Percentiles rank a stretch among this genome's conserved stretches.
These are phyloP conservation scores for Sporothrix phasma DNA, from an alignment of 2,329 filamentous ascomycete genomes.

Conservation along the genomic window DNA sequence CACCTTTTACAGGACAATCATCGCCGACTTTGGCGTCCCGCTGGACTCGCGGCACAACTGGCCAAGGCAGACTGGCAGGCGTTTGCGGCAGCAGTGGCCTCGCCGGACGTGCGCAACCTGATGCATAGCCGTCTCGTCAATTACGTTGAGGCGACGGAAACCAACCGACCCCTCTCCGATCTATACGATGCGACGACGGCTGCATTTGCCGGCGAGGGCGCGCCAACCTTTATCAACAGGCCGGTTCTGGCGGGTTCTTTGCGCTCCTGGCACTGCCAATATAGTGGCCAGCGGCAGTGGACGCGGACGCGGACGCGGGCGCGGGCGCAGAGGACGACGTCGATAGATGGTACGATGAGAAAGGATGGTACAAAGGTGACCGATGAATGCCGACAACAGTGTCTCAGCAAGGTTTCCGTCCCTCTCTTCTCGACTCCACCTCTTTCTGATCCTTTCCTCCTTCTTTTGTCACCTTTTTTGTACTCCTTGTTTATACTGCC, in stretches of 20 bases:
- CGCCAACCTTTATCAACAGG: slow-evolving; percentile 56
- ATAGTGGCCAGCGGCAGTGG: slow-evolving; percentile 4
- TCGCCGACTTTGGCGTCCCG: slow-evolving; percentile 68
- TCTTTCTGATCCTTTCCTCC: background rate
- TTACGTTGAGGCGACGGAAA: slow-evolving; percentile 67
- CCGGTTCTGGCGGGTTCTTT: slow-evolving; percentile 73
- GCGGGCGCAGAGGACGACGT: background rate
- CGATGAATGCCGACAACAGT: background rate
- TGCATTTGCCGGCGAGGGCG: slow-evolving; percentile 51
- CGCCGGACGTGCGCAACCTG: slow-evolving; percentile 46
- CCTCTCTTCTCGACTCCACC: background rate
- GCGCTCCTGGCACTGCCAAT: slow-evolving; percentile 56
- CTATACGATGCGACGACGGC: slow-evolving; percentile 64
- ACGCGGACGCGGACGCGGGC: background rate
- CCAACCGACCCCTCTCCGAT: slow-evolving; percentile 64
- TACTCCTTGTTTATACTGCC: background rate
- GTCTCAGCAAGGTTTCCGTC: too few species aligned
- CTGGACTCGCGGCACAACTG: slow-evolving; percentile 74
- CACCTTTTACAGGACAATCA: slow-evolving; percentile 61
- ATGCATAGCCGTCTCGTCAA: slow-evolving; percentile 59
- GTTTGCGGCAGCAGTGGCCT: slow-evolving; percentile 68
- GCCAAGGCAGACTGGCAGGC: slow-evolving; percentile 85
- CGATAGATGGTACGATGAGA: background rate
- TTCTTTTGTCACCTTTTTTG: background rate
- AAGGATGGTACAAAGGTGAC: background rate